These are phyloP conservation scores for Exsudoporus frostii DNA, from an alignment of 768 basidiomycete genomes.

Conservation along the genomic window DNA sequence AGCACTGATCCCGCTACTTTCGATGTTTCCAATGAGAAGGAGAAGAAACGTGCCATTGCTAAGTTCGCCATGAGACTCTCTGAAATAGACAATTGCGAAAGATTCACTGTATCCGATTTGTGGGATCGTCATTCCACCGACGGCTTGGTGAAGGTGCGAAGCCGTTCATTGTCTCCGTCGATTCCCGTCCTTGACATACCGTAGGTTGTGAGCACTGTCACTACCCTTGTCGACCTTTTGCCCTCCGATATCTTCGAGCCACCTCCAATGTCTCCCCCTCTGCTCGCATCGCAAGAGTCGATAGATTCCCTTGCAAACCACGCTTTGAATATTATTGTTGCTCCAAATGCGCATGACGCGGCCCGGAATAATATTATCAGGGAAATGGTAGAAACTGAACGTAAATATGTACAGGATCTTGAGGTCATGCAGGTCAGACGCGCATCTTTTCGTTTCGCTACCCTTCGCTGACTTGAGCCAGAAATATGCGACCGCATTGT, in stretches of 20 bases:
- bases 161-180: not conserved
- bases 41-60: slow-evolving; percentile 87
- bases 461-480: slow-evolving; percentile 33
- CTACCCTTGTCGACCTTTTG: slow-evolving; percentile 75
- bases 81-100: slow-evolving; percentile 65
- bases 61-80: slow-evolving; percentile 89
- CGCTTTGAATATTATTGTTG: slow-evolving; percentile 35
- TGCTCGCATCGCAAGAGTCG: slow-evolving; percentile 54
- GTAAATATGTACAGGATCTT: slow-evolving; percentile 94
- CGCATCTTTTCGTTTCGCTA: slow-evolving; percentile 1
- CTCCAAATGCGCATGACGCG: slow-evolving; percentile 58
- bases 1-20: slow-evolving; percentile 63
- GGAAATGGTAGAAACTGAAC: slow-evolving; percentile 93
- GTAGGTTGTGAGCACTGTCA: slow-evolving; percentile 88
- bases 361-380: slow-evolving; percentile 75
- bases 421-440: slow-evolving; percentile 88
- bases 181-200: not conserved
- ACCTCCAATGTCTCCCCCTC: slow-evolving; percentile 55
- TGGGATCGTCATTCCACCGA: slow-evolving; percentile 90
- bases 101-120: slow-evolving; percentile 89
- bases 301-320: slow-evolving; percentile 55
- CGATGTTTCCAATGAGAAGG: slow-evolving; percentile 72
- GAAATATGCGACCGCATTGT: slow-evolving; percentile 86
- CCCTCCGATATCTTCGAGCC: slow-evolving; percentile 67
- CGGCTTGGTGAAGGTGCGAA: slow-evolving; percentile 86